Base-by-base conservation (phyloP, 345 rosid species). In the Noccaea bulbosa region DNA sequence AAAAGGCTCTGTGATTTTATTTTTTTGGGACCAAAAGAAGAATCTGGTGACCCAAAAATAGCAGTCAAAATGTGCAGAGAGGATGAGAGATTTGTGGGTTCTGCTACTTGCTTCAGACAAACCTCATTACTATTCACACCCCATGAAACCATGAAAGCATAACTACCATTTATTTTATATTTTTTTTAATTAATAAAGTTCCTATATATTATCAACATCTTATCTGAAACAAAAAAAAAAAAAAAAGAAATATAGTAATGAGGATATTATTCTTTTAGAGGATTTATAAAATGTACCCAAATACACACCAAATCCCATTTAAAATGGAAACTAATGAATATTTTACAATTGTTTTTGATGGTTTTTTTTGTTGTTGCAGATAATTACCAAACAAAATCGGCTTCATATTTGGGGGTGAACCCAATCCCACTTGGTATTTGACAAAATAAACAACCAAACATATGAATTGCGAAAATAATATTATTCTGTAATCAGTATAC, bases 1-100 rank as follows among this genome's bases (percentile, higher is more conserved):
- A 57, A 69, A 57, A 69, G 37, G 46, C 4, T 46, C 15, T 69
- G 44, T 44, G 22, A 20, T 17, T 55, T 46, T 41, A 46, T 43
- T 46, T 0, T 20, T 34, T 46, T 57, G 45, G 46, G 64, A 68
- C 72, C 41, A 66, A 66, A 65, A 66, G 71, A 56, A 46, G 56
- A 69, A 69, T 56, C 46, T 57, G 65, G 57, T 11, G 73, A 57
- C 15, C 55, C 10, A 69, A 69, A 57, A 39, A 34, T 46, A 69
- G 55, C 47, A 71, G 83, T 82, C 83, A 81, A 49, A 4, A 81
- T 78, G 81, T 40, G 65, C 73, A 75, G 79, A 75, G 77, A 77
- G 73, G 81, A 81, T 73, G 74, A 72, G 74, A 62, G 71, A 52
- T 72, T 70, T 71, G 69, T 77, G 73, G 67, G 64, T 78, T 68